Conservation (phyloP, 192 early-diverging fungal species). For the Haplosporangium gracile region DNA sequence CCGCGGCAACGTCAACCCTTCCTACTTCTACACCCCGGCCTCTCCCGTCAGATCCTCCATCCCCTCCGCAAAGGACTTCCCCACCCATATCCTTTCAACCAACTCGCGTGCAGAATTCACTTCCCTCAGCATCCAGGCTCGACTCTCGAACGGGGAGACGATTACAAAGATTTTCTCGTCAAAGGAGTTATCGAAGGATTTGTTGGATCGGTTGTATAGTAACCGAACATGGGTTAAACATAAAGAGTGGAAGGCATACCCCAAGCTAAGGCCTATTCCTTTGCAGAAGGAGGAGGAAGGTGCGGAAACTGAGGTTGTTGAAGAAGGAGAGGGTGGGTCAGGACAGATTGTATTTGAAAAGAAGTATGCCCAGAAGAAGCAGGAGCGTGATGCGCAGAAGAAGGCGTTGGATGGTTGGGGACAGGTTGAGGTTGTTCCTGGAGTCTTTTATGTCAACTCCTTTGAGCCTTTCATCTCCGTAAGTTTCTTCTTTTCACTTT, state of each 20-base stretch:
- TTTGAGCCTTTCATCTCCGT: constrained; percentile 73
- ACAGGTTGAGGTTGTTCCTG: constrained; percentile 46
- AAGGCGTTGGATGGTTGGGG: constrained; percentile 14
- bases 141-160: constrained; percentile 57
- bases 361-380: not conserved
- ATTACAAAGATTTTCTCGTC: constrained; percentile 73
- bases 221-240: constrained; percentile 63
- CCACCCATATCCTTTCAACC: constrained; percentile 66
- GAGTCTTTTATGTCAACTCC: constrained; percentile 70
- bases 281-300: not conserved
- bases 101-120: constrained; percentile 59
- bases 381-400: constrained; percentile 9
- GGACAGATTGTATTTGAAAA: constrained; percentile 3
- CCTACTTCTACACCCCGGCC: constrained; percentile 58
- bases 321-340: not conserved
- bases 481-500: constrained; percentile 9
- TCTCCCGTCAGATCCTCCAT: not conserved
- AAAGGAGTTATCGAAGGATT: constrained; percentile 49
- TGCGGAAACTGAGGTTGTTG: not conserved
- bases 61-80: constrained; percentile 40
- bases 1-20: constrained; percentile 62
- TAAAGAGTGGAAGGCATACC: constrained; percentile 74
- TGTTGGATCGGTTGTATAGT: constrained; percentile 61
- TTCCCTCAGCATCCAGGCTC: constrained; percentile 56
- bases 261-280: constrained; percentile 56